Base-by-base conservation (phyloP, 805 yeast genomes). In the Komagataella ulmi region DNA sequence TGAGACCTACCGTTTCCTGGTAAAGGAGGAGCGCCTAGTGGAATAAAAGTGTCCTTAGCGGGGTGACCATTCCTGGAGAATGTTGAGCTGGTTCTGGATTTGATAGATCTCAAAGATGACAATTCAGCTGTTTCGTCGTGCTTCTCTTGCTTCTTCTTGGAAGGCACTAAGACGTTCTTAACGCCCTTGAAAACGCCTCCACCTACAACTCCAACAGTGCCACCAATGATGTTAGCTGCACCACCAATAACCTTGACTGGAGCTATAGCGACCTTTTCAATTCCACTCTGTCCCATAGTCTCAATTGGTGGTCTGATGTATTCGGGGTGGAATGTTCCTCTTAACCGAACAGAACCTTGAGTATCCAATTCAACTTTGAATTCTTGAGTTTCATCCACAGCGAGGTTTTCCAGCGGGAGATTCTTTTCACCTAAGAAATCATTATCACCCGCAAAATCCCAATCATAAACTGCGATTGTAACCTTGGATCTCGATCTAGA, bases 371-470 rank as follows among this genome's bases (percentile, higher is more conserved):
- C 65, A 46, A 75, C 74, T 19, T 71, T 69, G 58, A 82, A 71
- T 10, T 71, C 69, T 12, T 72, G 59, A 7, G 54, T 53, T 45
- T 72, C 62, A 23, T 66, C 66, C 1, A 81, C 76, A n/a, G 69
- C 69, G 45, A 85, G 57, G 2, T 70, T 54, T 1, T 77, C 65
- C 17, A 82, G 63, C 57, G 83, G 83, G 43, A 85, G 55, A 1
- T 55, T 56, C 6, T 74, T 76, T 40, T 65, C 58, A 46, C 90
- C 90, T 50, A 86, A 64, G 21, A 73, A 61, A 55, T 80, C 85
- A 64, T 82, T 79, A 50, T 74, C 77, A 55, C 87, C 90, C 21
- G 89, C 76, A 61, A 83, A 73, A 65, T 86, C 93, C 91, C 91
- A 86, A 64, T 86, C 93, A 59, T 67, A 77, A 17, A 82, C 79